phyloP scores from a whole-genome alignment of 2,329 filamentous ascomycete species.

The Monilinia aucupariae region DNA sequence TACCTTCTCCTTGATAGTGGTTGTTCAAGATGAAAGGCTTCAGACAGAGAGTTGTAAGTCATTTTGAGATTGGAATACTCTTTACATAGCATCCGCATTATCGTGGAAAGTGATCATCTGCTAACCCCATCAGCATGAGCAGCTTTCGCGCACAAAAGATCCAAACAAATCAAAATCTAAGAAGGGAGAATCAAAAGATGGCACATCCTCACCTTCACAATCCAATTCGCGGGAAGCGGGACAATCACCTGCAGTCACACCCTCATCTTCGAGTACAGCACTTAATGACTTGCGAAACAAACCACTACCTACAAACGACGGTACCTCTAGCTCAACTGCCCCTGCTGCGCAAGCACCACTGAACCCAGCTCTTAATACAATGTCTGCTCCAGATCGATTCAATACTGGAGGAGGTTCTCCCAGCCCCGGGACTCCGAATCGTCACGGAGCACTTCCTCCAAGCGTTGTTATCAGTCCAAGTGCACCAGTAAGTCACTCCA shows the following conservation, averaged over 20 bases:
- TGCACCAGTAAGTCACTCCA: constrained; percentile 64
- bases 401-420: constrained; percentile 37
- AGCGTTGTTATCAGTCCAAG: constrained; percentile 94
- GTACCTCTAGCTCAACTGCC: constrained; percentile 22
- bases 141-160: constrained; percentile 87
- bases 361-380: constrained; percentile 29
- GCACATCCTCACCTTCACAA: constrained; percentile 70
- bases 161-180: constrained; percentile 74
- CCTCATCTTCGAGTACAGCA: constrained; percentile 82
- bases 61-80: constrained; percentile 29
- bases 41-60: constrained; percentile 88
- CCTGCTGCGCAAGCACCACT: constrained; percentile 32
- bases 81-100: constrained; percentile 8
- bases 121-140: constrained; percentile 57
- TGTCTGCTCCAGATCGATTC: constrained; percentile 41
- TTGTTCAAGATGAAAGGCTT: constrained; percentile 83
- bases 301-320: constrained; percentile 57
- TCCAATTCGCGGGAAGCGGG: constrained; percentile 46
- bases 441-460: constrained; percentile 64
- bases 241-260: constrained; percentile 64
- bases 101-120: constrained; percentile 24
- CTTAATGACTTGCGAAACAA: constrained; percentile 83
- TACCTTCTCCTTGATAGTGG: not conserved
- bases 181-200: constrained; percentile 67
- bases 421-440: constrained; percentile 53